Percentiles rank a stretch among this genome's conserved stretches.
Conservation (phyloP, 108 stramenopile genomes). For the Cylindrotheca fusiformis region DNA sequence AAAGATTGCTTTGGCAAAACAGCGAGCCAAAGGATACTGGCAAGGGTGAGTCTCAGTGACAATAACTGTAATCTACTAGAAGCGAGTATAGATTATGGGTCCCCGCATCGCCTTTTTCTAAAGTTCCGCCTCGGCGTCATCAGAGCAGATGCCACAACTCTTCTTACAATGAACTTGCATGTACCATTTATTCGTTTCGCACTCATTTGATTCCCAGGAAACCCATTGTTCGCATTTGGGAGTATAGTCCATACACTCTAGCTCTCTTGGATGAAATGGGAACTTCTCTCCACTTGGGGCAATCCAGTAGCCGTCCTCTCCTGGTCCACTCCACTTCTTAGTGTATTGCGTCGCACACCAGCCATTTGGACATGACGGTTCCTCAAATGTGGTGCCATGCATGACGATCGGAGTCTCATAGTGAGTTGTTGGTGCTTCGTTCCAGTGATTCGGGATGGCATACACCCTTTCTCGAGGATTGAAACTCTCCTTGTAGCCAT, state of each 20-base stretch:
- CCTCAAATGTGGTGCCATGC: slow-evolving; percentile 56
- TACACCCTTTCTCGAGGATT: neutral
- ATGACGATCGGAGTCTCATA: slow-evolving; percentile 35
- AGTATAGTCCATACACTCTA: slow-evolving; percentile 12
- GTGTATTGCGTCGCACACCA: slow-evolving; percentile 65
- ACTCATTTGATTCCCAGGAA: slow-evolving; percentile 19
- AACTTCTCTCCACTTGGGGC: slow-evolving; percentile 28
- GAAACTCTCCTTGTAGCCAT: slow-evolving; percentile 52
- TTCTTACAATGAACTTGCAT: slow-evolving; percentile 17
- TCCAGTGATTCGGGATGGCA: slow-evolving; percentile 56
- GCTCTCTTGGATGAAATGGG: slow-evolving; percentile 21
- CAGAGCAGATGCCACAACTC: slow-evolving; percentile 20
- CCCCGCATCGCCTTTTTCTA: neutral
- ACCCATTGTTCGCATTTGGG: slow-evolving; percentile 9
- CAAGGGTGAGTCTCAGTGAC: neutral
- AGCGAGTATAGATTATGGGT: neutral
- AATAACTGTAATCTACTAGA: too few species aligned
- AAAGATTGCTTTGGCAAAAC: neutral
- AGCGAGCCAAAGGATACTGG: neutral
- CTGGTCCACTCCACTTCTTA: slow-evolving; percentile 64
- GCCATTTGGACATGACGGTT: slow-evolving; percentile 62
- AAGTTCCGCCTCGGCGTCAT: neutral
- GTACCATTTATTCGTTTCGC: slow-evolving; percentile 12
- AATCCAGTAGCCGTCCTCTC: slow-evolving; percentile 41
- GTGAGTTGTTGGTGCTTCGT: slow-evolving; percentile 18